Evolutionary conservation across 257 asterid species (phyloP).

Genomic region (Ilex aquifolium): DNA sequence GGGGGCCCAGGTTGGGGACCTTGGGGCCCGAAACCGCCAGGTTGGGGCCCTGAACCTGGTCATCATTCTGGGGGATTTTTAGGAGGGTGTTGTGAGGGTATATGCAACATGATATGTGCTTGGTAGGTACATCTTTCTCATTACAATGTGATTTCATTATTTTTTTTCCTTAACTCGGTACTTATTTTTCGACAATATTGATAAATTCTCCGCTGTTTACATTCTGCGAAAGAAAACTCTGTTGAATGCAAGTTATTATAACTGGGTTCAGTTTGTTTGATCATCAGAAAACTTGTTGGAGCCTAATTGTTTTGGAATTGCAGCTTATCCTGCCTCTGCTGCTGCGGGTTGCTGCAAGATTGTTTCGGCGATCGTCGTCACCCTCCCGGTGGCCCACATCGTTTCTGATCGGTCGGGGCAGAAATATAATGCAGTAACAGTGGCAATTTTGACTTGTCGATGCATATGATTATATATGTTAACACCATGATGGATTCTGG

Average conservation of each 20-base stretch:
- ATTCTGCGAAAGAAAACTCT: too few relatives aligned
- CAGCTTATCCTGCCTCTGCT: slow-evolving; percentile 10
- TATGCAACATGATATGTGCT: slow-evolving; percentile 8
- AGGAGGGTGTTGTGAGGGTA: slow-evolving; percentile 11
- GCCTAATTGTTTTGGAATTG: neutral
- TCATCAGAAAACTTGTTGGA: too few relatives aligned
- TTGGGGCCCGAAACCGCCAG: neutral
- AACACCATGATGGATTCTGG: too few relatives aligned
- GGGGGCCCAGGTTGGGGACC: slow-evolving; percentile 14
- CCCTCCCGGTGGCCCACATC: neutral
- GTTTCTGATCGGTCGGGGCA: neutral
- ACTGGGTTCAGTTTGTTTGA: too few relatives aligned
- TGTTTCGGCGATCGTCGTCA: slow-evolving; percentile 2
- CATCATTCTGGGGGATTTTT: slow-evolving; percentile 1
- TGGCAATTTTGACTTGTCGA: too few relatives aligned
- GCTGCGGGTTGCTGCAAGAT: slow-evolving; percentile 4
- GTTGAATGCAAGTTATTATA: too few relatives aligned
- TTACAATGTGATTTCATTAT: neutral
- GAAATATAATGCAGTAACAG: too few relatives aligned
- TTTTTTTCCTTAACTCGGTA: too few relatives aligned
- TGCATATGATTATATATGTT: too few relatives aligned
- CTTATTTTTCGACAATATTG: too few relatives aligned
- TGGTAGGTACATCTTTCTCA: slow-evolving; percentile 5
- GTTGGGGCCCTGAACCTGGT: slow-evolving; percentile 6
- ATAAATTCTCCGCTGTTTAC: too few relatives aligned